Percentiles rank a stretch among this genome's conserved stretches.
phyloP scores from a whole-genome alignment of 192 early-diverging fungal genomes.

The Phlyctochytrium arcticum region DNA sequence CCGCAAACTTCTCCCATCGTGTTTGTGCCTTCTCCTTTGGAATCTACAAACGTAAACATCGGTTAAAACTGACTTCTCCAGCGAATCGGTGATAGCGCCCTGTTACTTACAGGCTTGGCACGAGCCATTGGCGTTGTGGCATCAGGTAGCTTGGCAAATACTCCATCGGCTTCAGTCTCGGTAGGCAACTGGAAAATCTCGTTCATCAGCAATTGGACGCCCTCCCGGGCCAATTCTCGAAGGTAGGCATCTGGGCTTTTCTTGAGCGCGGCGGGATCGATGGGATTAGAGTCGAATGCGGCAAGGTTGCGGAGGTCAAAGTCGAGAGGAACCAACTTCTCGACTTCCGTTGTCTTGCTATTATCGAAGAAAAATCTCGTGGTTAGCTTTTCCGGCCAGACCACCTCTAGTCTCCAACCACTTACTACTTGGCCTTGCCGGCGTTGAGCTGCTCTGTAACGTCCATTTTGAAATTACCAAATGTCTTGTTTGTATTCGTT shows the following conservation, averaged over 20 bases:
- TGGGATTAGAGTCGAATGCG: conserved; percentile 75
- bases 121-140: conserved; percentile 69
- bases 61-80: background rate
- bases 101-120: conserved; percentile 75
- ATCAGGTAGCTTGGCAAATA: conserved; percentile 74
- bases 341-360: conserved; percentile 72
- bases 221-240: conserved; percentile 45
- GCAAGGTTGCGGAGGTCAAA: conserved; percentile 84
- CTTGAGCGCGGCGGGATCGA: conserved; percentile 53
- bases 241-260: conserved; percentile 9
- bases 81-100: background rate
- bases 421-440: conserved; percentile 45
- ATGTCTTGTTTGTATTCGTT: background rate
- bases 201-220: conserved; percentile 82
- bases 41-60: conserved; percentile 25
- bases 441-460: conserved; percentile 5
- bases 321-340: conserved; percentile 77
- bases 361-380: background rate
- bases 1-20: conserved; percentile 98
- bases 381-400: background rate
- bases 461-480: background rate
- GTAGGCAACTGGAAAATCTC: conserved; percentile 79
- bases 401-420: background rate
- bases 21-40: conserved; percentile 88
- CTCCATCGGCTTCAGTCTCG: conserved; percentile 60